Conservation (phyloP, 768 basidiomycete species). For the Tricholoma sp. region DNA sequence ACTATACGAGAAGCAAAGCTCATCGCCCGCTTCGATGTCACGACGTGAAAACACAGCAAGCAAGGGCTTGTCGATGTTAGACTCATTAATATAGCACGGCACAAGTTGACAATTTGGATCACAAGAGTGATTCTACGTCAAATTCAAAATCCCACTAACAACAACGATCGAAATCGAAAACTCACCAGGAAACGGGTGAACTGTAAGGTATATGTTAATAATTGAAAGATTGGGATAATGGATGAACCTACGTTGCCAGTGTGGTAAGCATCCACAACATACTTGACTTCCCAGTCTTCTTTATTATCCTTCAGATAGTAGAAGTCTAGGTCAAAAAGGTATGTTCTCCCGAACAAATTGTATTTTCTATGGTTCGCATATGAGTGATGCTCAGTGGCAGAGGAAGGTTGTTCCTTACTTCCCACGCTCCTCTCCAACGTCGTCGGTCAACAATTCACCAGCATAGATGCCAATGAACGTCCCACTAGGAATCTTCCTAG, state of each 20-base stretch:
- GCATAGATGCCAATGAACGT: constrained; percentile 82
- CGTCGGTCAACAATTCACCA: constrained; percentile 74
- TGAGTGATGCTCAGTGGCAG: neutral
- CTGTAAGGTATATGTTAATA: constrained; percentile 31
- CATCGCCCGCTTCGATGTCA: constrained; percentile 61
- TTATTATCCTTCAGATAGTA: constrained; percentile 47
- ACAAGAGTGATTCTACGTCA: constrained; percentile 80
- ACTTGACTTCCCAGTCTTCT: constrained; percentile 35
- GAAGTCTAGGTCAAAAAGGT: constrained; percentile 81
- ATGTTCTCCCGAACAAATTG: constrained; percentile 68
- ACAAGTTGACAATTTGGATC: constrained; percentile 75
- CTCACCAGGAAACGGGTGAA: constrained; percentile 87
- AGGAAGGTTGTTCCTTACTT: constrained; percentile 36
- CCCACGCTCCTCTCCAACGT: constrained; percentile 64
- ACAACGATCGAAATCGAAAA: constrained; percentile 6
- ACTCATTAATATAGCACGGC: constrained; percentile 78
- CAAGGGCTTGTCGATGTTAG: constrained; percentile 63
- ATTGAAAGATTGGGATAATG: neutral
- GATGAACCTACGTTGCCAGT: constrained; percentile 65
- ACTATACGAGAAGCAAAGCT: constrained; percentile 73
- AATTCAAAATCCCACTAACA: neutral
- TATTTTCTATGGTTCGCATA: constrained; percentile 47
- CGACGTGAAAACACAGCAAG: constrained; percentile 61
- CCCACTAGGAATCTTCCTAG: constrained; percentile 59
- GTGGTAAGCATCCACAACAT: constrained; percentile 83